Evolutionary conservation across 73 alveolate genomes (phyloP), one percentile per base, ranked within the genome.

Genomic region (Tetrahymena elliotti): DNA sequence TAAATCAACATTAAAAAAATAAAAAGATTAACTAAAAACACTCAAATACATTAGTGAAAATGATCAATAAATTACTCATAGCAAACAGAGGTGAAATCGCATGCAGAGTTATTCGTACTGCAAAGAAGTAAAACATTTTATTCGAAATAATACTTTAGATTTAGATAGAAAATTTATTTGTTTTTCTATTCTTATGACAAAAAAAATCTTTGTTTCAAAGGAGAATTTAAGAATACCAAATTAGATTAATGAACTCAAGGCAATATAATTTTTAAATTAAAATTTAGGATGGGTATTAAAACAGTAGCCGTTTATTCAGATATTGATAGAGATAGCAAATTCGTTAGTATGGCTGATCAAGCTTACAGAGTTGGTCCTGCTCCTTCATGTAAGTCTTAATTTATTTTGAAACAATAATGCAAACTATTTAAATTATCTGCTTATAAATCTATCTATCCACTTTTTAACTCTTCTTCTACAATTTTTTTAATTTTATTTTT

Each of bases 81-180:
- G 99, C 99, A 8, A 98, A 98, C 95, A 95, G 99, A 95, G 99
- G 99, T n/a, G 99, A 98, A 94, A 98, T 98, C 38, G 99, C 99
- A 10, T 98, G 99, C 94, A 95, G 99, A 47, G 97, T 98, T 20
- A 96, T 97, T 93, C 93, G 97, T 83, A 98, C 99, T 35, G 99
- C 99, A 83, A 97, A 98, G 96, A 97, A 83, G 88, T 68, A 68
- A 68, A 10, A 15, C 8, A 40, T 40, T 40, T 15, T 15, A 10
- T 10, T 10, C 54, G 15, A 10, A 40, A 40, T 40, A 40, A 15
- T 15, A 40, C n/a, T n/a, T n/a, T n/a, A n/a, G n/a, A n/a, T n/a
- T n/a, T n/a, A n/a, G n/a, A n/a, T n/a, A n/a, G n/a, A n/a, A n/a
- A n/a, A n/a, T n/a, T n/a, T n/a, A n/a, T n/a, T n/a, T n/a, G n/a